Evolutionary conservation across 331 rosid genomes (phyloP).

Genomic region (Telfairia occidentalis): DNA sequence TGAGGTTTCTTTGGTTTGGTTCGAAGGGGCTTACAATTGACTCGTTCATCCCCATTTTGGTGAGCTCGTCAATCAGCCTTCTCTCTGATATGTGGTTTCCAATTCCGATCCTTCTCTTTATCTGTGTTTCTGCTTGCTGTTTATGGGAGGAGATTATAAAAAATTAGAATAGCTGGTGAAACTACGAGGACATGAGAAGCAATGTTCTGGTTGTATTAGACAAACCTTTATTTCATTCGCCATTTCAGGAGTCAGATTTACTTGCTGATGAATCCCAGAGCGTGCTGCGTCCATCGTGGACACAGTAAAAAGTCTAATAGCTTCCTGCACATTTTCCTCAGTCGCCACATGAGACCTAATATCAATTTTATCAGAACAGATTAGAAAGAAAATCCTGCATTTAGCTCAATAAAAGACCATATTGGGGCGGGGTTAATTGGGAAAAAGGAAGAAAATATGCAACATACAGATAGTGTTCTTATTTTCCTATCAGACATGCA

Average conservation of each 20-base stretch:
- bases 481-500: not conserved
- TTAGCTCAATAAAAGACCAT: not conserved
- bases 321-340: slow-evolving; percentile 80
- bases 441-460: not conserved
- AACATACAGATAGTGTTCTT: not conserved
- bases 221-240: slow-evolving; percentile 86
- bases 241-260: slow-evolving; percentile 87
- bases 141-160: not conserved
- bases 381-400: too few relatives aligned
- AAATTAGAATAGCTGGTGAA: slow-evolving; percentile 4
- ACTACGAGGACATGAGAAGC: slow-evolving; percentile 4
- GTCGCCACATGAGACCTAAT: slow-evolving; percentile 69
- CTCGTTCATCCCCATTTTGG: slow-evolving; percentile 91
- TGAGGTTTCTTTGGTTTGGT: not conserved
- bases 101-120: slow-evolving; percentile 93
- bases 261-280: slow-evolving; percentile 81
- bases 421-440: not conserved
- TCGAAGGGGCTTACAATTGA: slow-evolving; percentile 49
- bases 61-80: slow-evolving; percentile 80
- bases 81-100: slow-evolving; percentile 95
- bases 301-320: slow-evolving; percentile 72
- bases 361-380: not conserved
- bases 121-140: slow-evolving; percentile 98
- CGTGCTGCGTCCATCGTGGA: slow-evolving; percentile 94
- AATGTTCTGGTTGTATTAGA: not conserved